These are phyloP conservation scores for Heteromeles arbutifolia DNA, from an alignment of 306 rosid species.

Conservation along the genomic window DNA sequence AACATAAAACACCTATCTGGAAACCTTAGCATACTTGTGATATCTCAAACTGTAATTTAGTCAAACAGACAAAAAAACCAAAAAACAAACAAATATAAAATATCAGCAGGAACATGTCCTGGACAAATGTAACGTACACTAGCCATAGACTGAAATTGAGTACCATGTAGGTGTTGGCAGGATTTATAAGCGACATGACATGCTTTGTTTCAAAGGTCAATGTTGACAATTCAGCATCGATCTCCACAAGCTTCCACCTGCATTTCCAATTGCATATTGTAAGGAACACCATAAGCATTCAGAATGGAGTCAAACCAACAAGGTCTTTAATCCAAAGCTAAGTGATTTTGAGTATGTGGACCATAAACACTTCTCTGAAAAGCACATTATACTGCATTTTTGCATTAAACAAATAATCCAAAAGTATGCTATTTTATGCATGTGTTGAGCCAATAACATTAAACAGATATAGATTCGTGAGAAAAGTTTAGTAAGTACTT, in stretches of 20 bases:
- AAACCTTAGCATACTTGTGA: not conserved
- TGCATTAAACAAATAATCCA: not conserved
- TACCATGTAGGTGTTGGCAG: slow-evolving; percentile 96
- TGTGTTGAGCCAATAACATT: not conserved
- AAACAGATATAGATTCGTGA: not conserved
- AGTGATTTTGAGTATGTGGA: not conserved
- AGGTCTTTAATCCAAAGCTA: not conserved
- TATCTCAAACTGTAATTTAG: not conserved
- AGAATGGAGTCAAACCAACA: not conserved
- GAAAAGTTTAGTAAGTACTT: slow-evolving; percentile 39
- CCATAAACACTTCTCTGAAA: not conserved
- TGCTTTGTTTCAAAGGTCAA: slow-evolving; percentile 63
- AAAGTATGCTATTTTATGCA: not conserved
- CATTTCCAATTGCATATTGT: slow-evolving; percentile 14
- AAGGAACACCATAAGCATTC: slow-evolving; percentile 11
- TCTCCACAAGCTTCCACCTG: slow-evolving; percentile 89
- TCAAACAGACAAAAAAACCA: not conserved
- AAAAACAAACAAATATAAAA: not conserved
- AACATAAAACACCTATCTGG: not conserved
- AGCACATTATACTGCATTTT: not conserved
- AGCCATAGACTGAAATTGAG: slow-evolving; percentile 4
- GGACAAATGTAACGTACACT: not conserved
- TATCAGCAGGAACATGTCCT: not conserved
- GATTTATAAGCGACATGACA: slow-evolving; percentile 82
- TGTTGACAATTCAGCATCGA: slow-evolving; percentile 68